These are phyloP conservation scores for Cocos nucifera DNA, from an alignment of 176 grass and related monocot species.

Conservation along the genomic window DNA sequence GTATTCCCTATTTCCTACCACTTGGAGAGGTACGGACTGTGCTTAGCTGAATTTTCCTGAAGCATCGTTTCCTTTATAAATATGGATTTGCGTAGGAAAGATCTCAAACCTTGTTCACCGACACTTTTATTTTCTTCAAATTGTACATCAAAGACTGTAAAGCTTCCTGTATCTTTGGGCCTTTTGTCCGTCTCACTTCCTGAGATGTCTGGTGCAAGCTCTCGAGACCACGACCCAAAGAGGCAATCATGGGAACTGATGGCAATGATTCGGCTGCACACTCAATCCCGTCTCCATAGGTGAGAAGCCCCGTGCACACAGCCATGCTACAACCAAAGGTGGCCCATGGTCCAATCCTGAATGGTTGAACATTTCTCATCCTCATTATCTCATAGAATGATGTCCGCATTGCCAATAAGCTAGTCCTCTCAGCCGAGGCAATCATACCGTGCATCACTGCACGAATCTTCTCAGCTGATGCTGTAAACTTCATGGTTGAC, in stretches of 20 bases:
- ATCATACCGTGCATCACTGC: conserved; percentile 56
- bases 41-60: too few relatives aligned
- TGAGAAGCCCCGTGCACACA: conserved; percentile 46
- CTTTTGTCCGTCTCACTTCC: conserved; percentile 47
- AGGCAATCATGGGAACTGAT: conserved; percentile 58
- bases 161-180: conserved; percentile 60
- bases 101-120: not conserved
- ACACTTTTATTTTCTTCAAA: conserved; percentile 32
- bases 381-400: conserved; percentile 97
- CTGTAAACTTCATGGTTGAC: conserved; percentile 45
- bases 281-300: conserved; percentile 73
- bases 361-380: conserved; percentile 37
- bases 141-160: conserved; percentile 50
- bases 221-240: conserved; percentile 76
- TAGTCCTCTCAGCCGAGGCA: conserved; percentile 62
- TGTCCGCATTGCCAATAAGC: conserved; percentile 75
- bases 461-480: conserved; percentile 78
- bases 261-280: conserved; percentile 64
- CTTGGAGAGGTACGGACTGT: too few relatives aligned
- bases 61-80: too few relatives aligned
- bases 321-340: conserved; percentile 75
- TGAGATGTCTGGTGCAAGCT: conserved; percentile 54
- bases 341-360: conserved; percentile 59
- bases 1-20: too few relatives aligned
- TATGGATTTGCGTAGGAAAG: too few relatives aligned